Conservation (phyloP, 768 basidiomycete species). For the Leccinellum albellum region DNA sequence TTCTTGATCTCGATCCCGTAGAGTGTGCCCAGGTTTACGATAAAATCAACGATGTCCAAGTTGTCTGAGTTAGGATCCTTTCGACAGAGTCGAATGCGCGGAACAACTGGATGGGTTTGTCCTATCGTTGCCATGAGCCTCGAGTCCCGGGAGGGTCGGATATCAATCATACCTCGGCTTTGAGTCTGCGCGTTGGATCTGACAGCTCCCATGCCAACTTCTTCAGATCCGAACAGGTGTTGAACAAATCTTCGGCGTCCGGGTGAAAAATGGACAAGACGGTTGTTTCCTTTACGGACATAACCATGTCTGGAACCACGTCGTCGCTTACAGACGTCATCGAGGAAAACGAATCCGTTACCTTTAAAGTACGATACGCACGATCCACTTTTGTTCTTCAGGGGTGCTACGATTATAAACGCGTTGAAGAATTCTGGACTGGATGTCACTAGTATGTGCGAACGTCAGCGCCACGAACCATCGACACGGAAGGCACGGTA, state of each 20-base stretch:
- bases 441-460: constrained; percentile 59
- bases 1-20: constrained; percentile 8
- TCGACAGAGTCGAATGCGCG: constrained; percentile 54
- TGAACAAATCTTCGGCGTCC: constrained; percentile 90
- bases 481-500: constrained; percentile 12
- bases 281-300: constrained; percentile 91
- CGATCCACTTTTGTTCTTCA: constrained; percentile 91
- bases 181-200: constrained; percentile 65
- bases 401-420: constrained; percentile 65
- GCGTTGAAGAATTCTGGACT: constrained; percentile 71
- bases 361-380: constrained; percentile 94
- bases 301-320: constrained; percentile 67
- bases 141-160: background rate
- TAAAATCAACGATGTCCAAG: background rate
- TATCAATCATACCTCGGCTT: constrained; percentile 45
- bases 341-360: constrained; percentile 21
- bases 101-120: constrained; percentile 80
- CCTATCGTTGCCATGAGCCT: constrained; percentile 41
- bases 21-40: background rate
- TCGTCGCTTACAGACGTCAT: background rate
- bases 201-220: constrained; percentile 87
- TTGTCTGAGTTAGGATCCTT: background rate
- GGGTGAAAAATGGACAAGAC: constrained; percentile 90
- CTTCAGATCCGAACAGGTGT: constrained; percentile 94
- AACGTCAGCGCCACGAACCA: constrained; percentile 7